Percentiles rank a stretch among this genome's conserved stretches.
These are phyloP conservation scores for Kickxella alabastrina DNA, from an alignment of 192 early-diverging fungal species.

Conservation along the genomic window DNA sequence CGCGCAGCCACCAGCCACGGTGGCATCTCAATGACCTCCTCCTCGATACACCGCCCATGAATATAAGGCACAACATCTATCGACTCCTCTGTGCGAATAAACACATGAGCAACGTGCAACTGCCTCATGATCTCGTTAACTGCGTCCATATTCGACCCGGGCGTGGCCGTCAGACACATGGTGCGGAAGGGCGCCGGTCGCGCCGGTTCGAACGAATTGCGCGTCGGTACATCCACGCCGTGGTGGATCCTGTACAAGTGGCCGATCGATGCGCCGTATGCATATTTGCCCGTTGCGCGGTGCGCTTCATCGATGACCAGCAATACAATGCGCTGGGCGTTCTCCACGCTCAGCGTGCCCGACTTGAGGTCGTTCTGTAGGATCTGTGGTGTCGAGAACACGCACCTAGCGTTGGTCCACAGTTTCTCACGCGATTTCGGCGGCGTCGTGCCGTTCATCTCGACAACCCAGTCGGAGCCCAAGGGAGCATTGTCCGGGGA, in stretches of 20 bases:
- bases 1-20: constrained; percentile 48
- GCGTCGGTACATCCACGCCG: constrained; percentile 6
- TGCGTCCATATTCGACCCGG: constrained; percentile 64
- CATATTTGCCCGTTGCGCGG: constrained; percentile 77
- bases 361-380: constrained; percentile 78
- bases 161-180: constrained; percentile 84
- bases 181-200: constrained; percentile 62
- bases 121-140: constrained; percentile 75
- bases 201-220: constrained; percentile 12
- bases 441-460: constrained; percentile 64
- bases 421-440: constrained; percentile 52
- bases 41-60: constrained; percentile 62
- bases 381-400: constrained; percentile 86
- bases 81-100: constrained; percentile 85
- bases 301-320: constrained; percentile 94
- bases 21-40: constrained; percentile 58
- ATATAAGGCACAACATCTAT: constrained; percentile 75
- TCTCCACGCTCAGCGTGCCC: constrained; percentile 54
- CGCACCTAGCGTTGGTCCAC: constrained; percentile 69
- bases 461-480: constrained; percentile 21
- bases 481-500: constrained; percentile 35
- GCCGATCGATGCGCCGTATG: constrained; percentile 72
- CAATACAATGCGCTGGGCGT: constrained; percentile 58
- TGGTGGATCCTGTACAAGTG: constrained; percentile 48
- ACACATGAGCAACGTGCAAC: constrained; percentile 72